Evolutionary conservation across 1,284 basidiomycete genomes (phyloP), one percentile per base, ranked within the genome.

Genomic region (Trichosporon inkin): DNA sequence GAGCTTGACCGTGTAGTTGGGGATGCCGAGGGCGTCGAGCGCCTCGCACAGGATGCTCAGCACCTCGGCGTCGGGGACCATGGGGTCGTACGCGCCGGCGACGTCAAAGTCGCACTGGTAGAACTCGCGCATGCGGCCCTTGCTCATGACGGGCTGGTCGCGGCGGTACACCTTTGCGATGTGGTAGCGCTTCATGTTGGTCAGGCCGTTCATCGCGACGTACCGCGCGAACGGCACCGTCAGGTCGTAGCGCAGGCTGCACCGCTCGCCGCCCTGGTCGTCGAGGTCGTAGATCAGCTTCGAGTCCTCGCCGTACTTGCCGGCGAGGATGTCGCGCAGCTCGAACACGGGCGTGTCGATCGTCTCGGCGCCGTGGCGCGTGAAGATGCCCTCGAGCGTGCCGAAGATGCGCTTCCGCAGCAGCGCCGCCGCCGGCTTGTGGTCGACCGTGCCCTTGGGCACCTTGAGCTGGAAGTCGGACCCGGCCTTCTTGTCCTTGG

Each of bases 91-190:
- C 7, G 78, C 74, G 22, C 95, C 95, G n/a, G 90, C 86, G 65
- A 99, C 94, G 78, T 99, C 96, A 71, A 98, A 90, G 78, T 99
- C 95, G 66, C 95, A 97, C 80, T 99, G 95, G 74, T 92, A 94
- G 76, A 99, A 99, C 80, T 99, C 95, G 64, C 95, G 85, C 92
- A 99, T 97, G 38, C 95, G 84, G 4, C 95, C 95, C 80, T 99
- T 99, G 56, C 88, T 89, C 89, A 99, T 94, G 61, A 95, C 94
- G 1, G 96, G 95, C 72, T 90, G 94, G 78, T 99, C 95, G 73
- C 96, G 81, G 65, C 96, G 83, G 79, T 99, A 99, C 22, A 99
- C 95, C 80, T 99, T 99, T 32, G 93, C 94, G 57, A 99, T 88
- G 79, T 99, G 95, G 86, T 94, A 99, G 36, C 97, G 79, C 80